A percentile compares a stretch with the other conserved stretches of the same genome.
Conservation (phyloP, 495 filamentous ascomycete species). For the Penicillium herquei region DNA sequence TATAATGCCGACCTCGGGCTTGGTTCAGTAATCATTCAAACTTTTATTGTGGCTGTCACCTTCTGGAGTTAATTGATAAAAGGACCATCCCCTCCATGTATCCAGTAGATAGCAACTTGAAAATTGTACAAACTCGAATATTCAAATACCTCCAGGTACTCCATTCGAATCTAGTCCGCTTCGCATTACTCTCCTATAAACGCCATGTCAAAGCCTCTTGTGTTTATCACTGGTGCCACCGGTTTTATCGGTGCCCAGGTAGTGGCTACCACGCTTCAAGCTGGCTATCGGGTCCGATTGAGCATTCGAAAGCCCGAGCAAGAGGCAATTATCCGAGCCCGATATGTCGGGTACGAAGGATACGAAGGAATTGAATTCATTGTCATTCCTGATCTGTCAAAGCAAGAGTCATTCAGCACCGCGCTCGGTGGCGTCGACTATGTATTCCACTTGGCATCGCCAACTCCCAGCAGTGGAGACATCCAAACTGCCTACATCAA, state of each 20-base stretch:
- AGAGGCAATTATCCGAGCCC: conserved; percentile 14
- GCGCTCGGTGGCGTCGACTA: conserved; percentile 46
- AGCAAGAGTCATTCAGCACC: conserved; percentile 42
- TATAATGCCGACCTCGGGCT: too few species aligned
- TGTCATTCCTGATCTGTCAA: conserved; percentile 48
- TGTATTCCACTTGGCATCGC: conserved; percentile 54
- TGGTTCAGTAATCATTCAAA: too few species aligned
- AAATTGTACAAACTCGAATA: not conserved
- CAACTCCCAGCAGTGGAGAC: conserved; percentile 22
- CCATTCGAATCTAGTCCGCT: too few species aligned
- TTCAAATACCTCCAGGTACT: not conserved
- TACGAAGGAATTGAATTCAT: conserved; percentile 27
- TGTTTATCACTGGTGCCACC: conserved; percentile 26
- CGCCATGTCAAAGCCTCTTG: not conserved
- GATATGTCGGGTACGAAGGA: conserved; percentile 10
- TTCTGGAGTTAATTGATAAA: too few species aligned
- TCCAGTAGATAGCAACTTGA: too few species aligned
- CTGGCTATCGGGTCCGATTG: conserved; percentile 22
- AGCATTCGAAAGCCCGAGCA: conserved; percentile 21
- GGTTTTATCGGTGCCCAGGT: conserved; percentile 31
- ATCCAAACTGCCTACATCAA: conserved; percentile 17
- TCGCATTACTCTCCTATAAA: not conserved
- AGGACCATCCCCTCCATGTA: too few species aligned
- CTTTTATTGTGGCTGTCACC: too few species aligned
- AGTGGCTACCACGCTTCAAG: conserved; percentile 15